phyloP scores from a whole-genome alignment of 257 asterid genomes.

The Solanum chmielewskii region DNA sequence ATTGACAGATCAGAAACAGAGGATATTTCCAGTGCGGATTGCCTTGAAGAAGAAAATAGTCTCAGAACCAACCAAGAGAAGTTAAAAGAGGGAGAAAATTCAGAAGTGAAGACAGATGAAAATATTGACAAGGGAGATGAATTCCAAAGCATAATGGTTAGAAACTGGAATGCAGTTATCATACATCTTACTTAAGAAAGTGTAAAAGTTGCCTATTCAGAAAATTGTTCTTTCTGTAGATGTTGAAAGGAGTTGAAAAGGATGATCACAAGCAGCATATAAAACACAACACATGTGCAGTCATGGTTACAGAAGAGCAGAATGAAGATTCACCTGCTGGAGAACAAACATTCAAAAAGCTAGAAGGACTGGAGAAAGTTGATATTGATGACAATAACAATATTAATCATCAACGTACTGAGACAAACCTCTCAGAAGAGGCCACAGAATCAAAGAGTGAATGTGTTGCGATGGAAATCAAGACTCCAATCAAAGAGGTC shows the following conservation, averaged over 20 bases:
- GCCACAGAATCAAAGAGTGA: slow-evolving; percentile 6
- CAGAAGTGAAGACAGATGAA: neutral
- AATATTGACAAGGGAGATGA: neutral
- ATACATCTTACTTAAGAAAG: neutral
- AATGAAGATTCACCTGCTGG: slow-evolving; percentile 1
- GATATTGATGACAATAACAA: neutral
- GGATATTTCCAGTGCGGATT: neutral
- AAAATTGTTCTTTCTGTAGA: slow-evolving; percentile 14
- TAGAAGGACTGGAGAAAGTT: neutral
- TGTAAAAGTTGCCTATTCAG: neutral
- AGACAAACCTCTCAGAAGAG: slow-evolving; percentile 8
- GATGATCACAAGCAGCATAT: neutral
- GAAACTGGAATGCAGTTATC: neutral
- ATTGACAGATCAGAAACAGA: neutral
- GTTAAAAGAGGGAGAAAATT: slow-evolving; percentile 7
- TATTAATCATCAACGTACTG: slow-evolving; percentile 7
- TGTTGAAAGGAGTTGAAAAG: slow-evolving; percentile 5
- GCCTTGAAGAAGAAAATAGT: neutral
- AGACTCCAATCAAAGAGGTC: slow-evolving; percentile 23
- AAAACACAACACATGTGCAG: neutral
- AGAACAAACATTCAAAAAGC: neutral
- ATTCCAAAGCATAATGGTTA: slow-evolving; percentile 5
- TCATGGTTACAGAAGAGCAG: slow-evolving; percentile 1
- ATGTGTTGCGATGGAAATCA: slow-evolving; percentile 5
- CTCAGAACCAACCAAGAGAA: neutral